Evolutionary conservation across 2,329 filamentous ascomycete species (phyloP).

Genomic region (Talaromyces sp.): DNA sequence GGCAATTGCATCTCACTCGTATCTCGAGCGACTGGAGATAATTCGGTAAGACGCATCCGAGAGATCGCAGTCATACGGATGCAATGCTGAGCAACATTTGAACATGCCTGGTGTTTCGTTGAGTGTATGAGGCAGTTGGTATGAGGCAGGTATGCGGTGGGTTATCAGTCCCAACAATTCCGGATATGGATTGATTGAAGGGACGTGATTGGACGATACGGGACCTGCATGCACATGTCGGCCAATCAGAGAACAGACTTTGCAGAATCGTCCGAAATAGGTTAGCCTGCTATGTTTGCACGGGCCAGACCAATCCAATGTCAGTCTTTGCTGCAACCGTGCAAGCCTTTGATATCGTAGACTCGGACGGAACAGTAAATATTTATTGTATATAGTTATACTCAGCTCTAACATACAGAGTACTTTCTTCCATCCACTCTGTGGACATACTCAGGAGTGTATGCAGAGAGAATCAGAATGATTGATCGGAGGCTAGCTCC

Average conservation of each 20-base stretch:
- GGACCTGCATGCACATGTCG: background rate
- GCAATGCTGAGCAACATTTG: background rate
- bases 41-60: background rate
- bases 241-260: background rate
- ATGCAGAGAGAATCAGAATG: background rate
- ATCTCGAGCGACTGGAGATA: background rate
- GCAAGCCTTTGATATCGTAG: background rate
- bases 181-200: background rate
- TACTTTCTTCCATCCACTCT: too few species aligned
- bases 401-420: background rate
- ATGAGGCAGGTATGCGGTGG: background rate
- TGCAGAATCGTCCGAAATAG: background rate
- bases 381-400: too few species aligned
- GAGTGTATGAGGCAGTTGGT: background rate
- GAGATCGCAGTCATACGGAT: background rate
- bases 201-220: background rate
- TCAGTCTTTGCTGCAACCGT: background rate
- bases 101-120: background rate
- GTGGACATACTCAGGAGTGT: too few species aligned
- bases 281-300: background rate
- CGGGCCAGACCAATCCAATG: background rate
- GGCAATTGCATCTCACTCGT: background rate
- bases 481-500: constrained; percentile 7
- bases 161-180: constrained; percentile 14
- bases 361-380: too few species aligned